Conservation (phyloP, 129 eudicot genomes). For the Dittrichia graveolens region DNA sequence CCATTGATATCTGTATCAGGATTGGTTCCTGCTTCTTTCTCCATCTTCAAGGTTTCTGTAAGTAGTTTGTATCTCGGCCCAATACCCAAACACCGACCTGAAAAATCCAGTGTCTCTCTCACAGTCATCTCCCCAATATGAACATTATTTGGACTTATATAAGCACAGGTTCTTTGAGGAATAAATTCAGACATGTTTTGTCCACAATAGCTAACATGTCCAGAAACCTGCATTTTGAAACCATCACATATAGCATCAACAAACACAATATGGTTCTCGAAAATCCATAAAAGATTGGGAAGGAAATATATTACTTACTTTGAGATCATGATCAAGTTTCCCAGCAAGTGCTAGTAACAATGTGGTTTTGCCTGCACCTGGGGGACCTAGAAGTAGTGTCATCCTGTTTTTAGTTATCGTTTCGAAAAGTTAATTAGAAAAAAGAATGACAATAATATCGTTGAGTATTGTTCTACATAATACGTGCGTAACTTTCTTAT, state of each 20-base stretch:
- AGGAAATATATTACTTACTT: constrained; percentile 23
- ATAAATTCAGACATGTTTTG: constrained; percentile 43
- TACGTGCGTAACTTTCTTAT: no score
- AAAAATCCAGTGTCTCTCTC: constrained; percentile 52
- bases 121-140: constrained; percentile 58
- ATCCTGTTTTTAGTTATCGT: constrained; percentile 32
- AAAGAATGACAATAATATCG: background rate
- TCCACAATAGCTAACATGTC: constrained; percentile 47
- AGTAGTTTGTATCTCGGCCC: constrained; percentile 43
- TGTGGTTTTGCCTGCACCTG: constrained; percentile 58
- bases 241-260: background rate
- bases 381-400: constrained; percentile 60
- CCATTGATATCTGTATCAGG: constrained; percentile 39
- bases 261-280: background rate
- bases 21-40: constrained; percentile 32
- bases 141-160: constrained; percentile 47
- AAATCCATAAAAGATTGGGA: background rate
- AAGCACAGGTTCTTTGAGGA: constrained; percentile 58
- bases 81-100: constrained; percentile 53
- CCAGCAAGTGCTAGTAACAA: constrained; percentile 53
- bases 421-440: background rate
- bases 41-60: constrained; percentile 36
- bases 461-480: no score
- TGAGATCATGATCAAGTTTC: constrained; percentile 41
- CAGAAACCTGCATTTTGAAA: constrained; percentile 33